Evolutionary conservation across 352 stramenopile species (phyloP), one percentile per base, ranked within the genome.

Genomic region (Globisporangium acanthophoron): DNA sequence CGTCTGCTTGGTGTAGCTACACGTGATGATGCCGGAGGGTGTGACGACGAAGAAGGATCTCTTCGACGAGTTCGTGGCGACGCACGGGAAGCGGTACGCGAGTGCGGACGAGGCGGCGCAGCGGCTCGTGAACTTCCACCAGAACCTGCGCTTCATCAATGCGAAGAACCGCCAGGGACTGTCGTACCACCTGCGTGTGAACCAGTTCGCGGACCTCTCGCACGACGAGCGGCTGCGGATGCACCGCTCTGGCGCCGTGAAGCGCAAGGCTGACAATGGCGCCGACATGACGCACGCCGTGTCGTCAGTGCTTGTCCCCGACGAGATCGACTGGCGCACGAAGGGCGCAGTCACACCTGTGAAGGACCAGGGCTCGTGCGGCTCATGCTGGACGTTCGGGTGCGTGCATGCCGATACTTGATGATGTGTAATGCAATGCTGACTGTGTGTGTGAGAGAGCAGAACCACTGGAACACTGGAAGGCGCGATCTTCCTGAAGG

Each of bases 311-410:
- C 47, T 61, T 4, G 58, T 84, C 1, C 75, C 85, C 0, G 76
- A 79, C n/a, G 84, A 90, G 52, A 79, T 90, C 47, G 88, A 97
- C 53, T 97, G 90, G 90, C 80, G 85, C 18, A 72, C 65, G 56
- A 89, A 92, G 49, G 86, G 86, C 24, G 88, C 87, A 1, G 88
- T 97, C 37, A 96, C 85, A 3, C 81, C 83, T 3, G 87, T 97
- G 54, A 97, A 97, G 51, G 87, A 97, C 62, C 91, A 97, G 71
- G 90, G 88, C 39, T 79, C 79, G 50, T 97, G 91, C 44, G 91
- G 91, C 18, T 96, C 87, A 37, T 97, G 91, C 79, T 97, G 91
- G 91, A 94, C 87, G 13, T 97, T 96, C 66, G 80, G 79, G 80
- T 89, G 64, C 41, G 59, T 65, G 31, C 45, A 16, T 18, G 16